Base-by-base conservation (phyloP, 257 asterid species). In the Lavandula angustifolia region DNA sequence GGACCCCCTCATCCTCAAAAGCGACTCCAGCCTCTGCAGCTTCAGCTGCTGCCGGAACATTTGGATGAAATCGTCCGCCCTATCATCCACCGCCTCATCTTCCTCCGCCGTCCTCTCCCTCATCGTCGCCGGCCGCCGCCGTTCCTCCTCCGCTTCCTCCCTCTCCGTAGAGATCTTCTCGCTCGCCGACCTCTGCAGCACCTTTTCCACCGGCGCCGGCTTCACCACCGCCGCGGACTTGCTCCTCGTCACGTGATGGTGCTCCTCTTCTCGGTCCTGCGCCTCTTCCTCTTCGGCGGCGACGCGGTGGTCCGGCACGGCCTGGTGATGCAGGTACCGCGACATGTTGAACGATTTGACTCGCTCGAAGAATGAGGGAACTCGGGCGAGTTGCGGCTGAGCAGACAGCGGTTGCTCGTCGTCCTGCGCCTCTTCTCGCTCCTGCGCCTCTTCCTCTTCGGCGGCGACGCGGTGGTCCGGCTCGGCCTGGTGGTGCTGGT, bases 51-150 rank as follows among this genome's bases (percentile, higher is more conserved):
- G 84, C 81, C 81, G 67, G 29, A 88, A 88, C 33, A 64, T 79
- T 70, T 75, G 81, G 13, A 88, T 88, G 35, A 88, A 88, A 53
- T 83, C 91, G 48, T 81, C 91, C 4, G 94, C 94, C 54, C 64
- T 85, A 58, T 55, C 75, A 47, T 88, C 89, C 35, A 85, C 91
- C 22, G 68, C 84, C 41, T 78, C 89, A 35, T 87, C 91, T 0
- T 44, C 88, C n/a, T 34, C 79, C 72, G 54, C 7, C 66, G 57
- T 16, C 67, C 69, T 58, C 11, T 54, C 79, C 74, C 69, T 83
- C 71, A 73, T 72, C 70, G 35, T 48, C 62, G 83, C 77, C 62
- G 73, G 83, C 34, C 85, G 81, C 79, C 82, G 37, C 74, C 55
- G 54, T 37, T 18, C 64, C 54, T 3, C 85, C 73, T 2, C 62